Evolutionary conservation across 352 stramenopile genomes (phyloP), one percentile per base, ranked within the genome.

Genomic region (Phytophthora sp.): DNA sequence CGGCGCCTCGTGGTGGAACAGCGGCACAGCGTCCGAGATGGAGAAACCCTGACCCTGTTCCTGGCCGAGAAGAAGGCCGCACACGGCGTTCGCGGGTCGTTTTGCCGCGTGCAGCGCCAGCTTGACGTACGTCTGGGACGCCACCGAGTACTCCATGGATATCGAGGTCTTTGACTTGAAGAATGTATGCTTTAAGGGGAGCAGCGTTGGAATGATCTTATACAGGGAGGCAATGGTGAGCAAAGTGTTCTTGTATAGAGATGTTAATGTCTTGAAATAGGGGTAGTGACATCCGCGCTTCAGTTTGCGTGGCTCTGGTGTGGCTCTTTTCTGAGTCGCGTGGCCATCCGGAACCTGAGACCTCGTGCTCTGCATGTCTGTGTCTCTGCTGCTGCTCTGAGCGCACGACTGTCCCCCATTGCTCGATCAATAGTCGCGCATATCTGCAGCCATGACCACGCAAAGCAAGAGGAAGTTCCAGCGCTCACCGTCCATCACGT

Each of bases 1-100:
- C 30, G 86, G 84, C 50, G 82, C 51, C 41, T 88, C 79, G 66
- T 94, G 82, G 71, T 94, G 86, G 70, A 94, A 94, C 26, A 94
- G 82, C 56, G 86, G 84, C 69, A 89, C 79, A 51, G 74, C 81
- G 65, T 94, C 84, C 33, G 67, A 57, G 50, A 93, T 59, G 21
- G 66, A 51, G 54, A 93, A 77, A 50, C 74, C 69, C 47, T 77
- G 46, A n/a, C 66, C 73, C 16, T 79, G 58, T 50, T 84, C 70
- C 24, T 82, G 72, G 27, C 84, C 86, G 12, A 93, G 53, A 16
- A 94, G 71, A 66, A 94, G 65, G 0, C 86, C 86, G 50, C 65
- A 83, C 53, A 72, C 76, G 3, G 84, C 59, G 29, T 44, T 70
- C 12, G 74, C 59, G 7, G 84, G 84, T 39, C 80, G 71, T 63